Evolutionary conservation across 2,329 filamentous ascomycete species (phyloP).

Genomic region (Cladobotryum mycophilum): DNA sequence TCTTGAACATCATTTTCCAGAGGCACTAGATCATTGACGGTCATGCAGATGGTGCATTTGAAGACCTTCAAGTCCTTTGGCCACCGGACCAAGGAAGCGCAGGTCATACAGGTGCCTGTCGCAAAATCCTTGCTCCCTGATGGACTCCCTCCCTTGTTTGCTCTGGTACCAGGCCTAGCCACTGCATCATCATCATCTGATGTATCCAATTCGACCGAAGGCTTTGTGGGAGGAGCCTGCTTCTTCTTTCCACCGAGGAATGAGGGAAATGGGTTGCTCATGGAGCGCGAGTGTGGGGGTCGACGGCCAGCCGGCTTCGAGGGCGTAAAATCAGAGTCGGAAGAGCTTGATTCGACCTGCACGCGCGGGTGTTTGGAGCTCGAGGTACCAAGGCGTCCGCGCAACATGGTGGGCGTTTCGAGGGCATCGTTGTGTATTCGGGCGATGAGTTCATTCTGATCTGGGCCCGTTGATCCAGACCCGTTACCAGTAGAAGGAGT

Average conservation of each 20-base stretch:
- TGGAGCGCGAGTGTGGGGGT: conserved; percentile 45
- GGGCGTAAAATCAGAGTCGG: conserved; percentile 35
- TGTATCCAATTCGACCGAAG: conserved; percentile 25
- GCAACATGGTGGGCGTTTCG: conserved; percentile 25
- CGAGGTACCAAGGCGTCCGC: conserved; percentile 22
- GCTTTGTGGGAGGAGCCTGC: conserved; percentile 31
- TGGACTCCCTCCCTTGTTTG: conserved; percentile 28
- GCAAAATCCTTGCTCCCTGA: conserved; percentile 50
- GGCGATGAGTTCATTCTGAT: conserved; percentile 29
- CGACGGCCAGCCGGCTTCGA: conserved; percentile 15
- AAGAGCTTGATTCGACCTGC: conserved; percentile 38
- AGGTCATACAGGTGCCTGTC: conserved; percentile 78
- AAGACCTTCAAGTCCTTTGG: conserved; percentile 67
- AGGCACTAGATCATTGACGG: conserved; percentile 67
- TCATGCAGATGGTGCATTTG: conserved; percentile 76
- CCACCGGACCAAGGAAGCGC: conserved; percentile 74
- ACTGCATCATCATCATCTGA: conserved; percentile 22
- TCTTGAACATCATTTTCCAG: conserved; percentile 18
- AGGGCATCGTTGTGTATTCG: conserved; percentile 31
- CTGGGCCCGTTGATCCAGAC: conserved; percentile 18
- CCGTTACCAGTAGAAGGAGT: conserved; percentile 19
- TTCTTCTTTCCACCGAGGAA: conserved; percentile 59
- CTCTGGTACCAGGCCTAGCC: conserved; percentile 13
- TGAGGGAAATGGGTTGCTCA: conserved; percentile 74
- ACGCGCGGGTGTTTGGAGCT: conserved; percentile 17